phyloP scores from a whole-genome alignment of 306 rosid genomes.

The Coriaria nepalensis region DNA sequence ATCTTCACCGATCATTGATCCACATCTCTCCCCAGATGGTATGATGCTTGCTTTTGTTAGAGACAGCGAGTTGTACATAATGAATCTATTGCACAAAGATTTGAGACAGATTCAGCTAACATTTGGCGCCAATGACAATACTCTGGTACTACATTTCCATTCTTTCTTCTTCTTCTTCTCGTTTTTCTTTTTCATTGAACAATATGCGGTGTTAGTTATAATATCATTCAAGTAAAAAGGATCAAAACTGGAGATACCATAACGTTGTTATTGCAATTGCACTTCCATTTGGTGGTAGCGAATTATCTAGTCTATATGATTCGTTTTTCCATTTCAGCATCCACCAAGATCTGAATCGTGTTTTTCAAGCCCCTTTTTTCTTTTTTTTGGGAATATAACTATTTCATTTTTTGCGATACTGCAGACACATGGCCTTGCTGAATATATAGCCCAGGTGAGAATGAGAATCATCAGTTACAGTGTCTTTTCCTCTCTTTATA shows the following conservation, averaged over 20 bases:
- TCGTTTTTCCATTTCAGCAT: neutral
- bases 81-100: constrained; percentile 44
- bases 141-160: constrained; percentile 35
- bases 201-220: too few species aligned
- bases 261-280: too few species aligned
- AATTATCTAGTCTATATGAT: neutral
- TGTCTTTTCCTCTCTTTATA: neutral
- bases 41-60: constrained; percentile 62
- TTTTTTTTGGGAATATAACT: neutral
- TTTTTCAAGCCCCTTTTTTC: neutral
- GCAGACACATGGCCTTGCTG: constrained; percentile 92
- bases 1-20: constrained; percentile 70
- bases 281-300: too few species aligned
- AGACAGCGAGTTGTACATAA: constrained; percentile 64
- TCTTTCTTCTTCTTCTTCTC: neutral
- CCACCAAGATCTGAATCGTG: constrained; percentile 5
- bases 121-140: constrained; percentile 43
- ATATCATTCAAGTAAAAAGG: too few species aligned
- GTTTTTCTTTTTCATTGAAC: neutral
- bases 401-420: neutral
- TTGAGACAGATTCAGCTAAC: constrained; percentile 51
- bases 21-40: constrained; percentile 87
- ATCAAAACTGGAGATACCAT: too few species aligned
- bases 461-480: constrained; percentile 1
- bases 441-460: constrained; percentile 97